Evolutionary conservation across 1,139 yeast species (phyloP), one percentile per base, ranked within the genome.

Genomic region (Debaryomyces fabryi): DNA sequence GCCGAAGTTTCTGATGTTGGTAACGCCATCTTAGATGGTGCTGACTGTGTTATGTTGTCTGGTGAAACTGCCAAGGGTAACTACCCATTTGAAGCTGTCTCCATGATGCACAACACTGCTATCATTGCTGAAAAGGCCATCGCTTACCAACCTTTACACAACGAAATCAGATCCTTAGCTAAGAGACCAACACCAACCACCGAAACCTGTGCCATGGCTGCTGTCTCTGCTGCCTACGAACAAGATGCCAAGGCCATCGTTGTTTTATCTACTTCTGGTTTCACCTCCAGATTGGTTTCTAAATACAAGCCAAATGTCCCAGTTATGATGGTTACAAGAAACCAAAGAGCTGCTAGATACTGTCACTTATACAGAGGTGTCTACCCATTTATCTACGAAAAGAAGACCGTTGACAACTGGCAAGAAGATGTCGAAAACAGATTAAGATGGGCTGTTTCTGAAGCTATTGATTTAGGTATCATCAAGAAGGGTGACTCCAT

Each of bases 31-130:
- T 84, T 93, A 71, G 99, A 93, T 69, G 99, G 99, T 78, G 97
- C 98, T 66, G 99, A 93, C 81, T 93, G 98, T 87, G 97, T 92
- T 69, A 93, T 93, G 99, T 84, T 93, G 73, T 88, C 97, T 49
- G 99, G 99, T 71, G 99, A 93, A 80, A 93, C 99, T 62, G 99
- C 99, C 67, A 93, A 95, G 85, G 99, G 99, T 81, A 82, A 85
- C 80, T 93, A 93, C 80, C 99, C 99, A 69, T 74, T 85, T 57
- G 96, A 93, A 81, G 96, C 99, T 54, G 99, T 93, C 57, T 81
- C 91, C 60, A 92, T 95, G 92, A 93, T 93, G 99, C 97, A 92
- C 78, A 93, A 92, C 79, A 93, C 98, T 55, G 86, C 96, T 66
- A 76, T 93, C 68, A 86, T 91, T 65, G 99, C 99, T 62, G 99